Percentiles rank a stretch among this genome's conserved stretches.
phyloP scores from a whole-genome alignment of 208 protist species.

The Trypanosoma theileri region DNA sequence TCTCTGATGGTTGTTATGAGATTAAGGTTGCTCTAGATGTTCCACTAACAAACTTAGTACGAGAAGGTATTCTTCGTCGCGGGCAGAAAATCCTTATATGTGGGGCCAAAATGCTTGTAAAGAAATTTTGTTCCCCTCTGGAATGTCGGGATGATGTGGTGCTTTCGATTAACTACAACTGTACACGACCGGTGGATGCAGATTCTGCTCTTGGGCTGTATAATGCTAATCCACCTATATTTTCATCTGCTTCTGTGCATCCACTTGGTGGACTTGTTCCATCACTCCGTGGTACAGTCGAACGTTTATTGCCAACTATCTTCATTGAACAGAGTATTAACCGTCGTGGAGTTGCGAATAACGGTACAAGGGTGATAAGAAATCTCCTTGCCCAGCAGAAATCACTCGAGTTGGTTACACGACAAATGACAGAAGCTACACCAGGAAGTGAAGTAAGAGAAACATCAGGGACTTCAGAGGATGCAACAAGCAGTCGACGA shows the following conservation, averaged over 20 bases:
- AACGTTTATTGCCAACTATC: constrained; percentile 69
- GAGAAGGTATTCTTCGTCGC: constrained; percentile 49
- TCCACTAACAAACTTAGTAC: constrained; percentile 66
- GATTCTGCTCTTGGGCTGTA: constrained; percentile 54
- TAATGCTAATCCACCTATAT: constrained; percentile 40
- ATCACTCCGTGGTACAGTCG: constrained; percentile 62
- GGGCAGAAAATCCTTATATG: constrained; percentile 70
- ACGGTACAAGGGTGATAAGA: constrained; percentile 32
- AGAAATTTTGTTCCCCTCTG: constrained; percentile 42
- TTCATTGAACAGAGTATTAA: constrained; percentile 33
- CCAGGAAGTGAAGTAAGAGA: too few species aligned
- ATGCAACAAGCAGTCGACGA: constrained; percentile 9
- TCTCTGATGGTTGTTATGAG: constrained; percentile 81
- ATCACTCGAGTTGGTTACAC: constrained; percentile 24
- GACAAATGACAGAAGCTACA: neutral
- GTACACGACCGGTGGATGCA: constrained; percentile 52
- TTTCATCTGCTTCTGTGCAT: constrained; percentile 52
- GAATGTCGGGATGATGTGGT: constrained; percentile 55
- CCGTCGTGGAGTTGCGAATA: constrained; percentile 1
- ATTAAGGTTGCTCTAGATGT: constrained; percentile 63
- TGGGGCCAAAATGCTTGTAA: constrained; percentile 51
- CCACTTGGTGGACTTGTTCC: constrained; percentile 72
- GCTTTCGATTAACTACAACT: constrained; percentile 78
- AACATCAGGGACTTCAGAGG: neutral
- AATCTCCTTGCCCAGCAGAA: constrained; percentile 52